phyloP scores from a whole-genome alignment of 257 asterid species.

The Lycium ferocissimum region DNA sequence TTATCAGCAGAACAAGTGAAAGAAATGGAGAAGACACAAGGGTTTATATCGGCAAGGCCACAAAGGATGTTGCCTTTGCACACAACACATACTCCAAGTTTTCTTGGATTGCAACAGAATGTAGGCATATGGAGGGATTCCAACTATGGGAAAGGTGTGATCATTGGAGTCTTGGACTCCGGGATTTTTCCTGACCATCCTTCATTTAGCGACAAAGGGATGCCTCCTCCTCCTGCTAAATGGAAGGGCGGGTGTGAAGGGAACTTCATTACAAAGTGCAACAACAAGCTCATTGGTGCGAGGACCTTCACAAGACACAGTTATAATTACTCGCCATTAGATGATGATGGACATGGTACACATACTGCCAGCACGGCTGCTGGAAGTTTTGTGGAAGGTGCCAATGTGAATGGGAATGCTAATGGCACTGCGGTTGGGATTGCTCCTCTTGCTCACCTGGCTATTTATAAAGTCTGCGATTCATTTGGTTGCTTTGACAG shows the following conservation, averaged over 20 bases:
- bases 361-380: constrained; percentile 64
- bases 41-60: constrained; percentile 45
- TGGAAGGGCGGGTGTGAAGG: constrained; percentile 56
- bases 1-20: constrained; percentile 45
- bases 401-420: constrained; percentile 51
- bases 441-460: constrained; percentile 68
- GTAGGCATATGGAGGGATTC: constrained; percentile 58
- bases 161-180: constrained; percentile 56
- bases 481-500: constrained; percentile 41
- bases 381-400: constrained; percentile 57
- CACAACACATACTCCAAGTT: constrained; percentile 55
- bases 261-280: constrained; percentile 34
- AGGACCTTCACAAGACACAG: background rate
- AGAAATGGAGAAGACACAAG: constrained; percentile 40
- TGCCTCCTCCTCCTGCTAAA: constrained; percentile 59
- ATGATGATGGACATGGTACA: constrained; percentile 57
- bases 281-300: constrained; percentile 64
- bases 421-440: constrained; percentile 56
- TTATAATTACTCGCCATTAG: constrained; percentile 32
- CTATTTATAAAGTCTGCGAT: constrained; percentile 50
- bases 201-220: constrained; percentile 52
- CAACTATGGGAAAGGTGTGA: constrained; percentile 55
- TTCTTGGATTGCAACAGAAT: constrained; percentile 54
- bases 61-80: constrained; percentile 36
- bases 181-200: constrained; percentile 56